Evolutionary conservation across 768 basidiomycete genomes (phyloP), one percentile per base, ranked within the genome.

Genomic region (Boletus rubropictus): DNA sequence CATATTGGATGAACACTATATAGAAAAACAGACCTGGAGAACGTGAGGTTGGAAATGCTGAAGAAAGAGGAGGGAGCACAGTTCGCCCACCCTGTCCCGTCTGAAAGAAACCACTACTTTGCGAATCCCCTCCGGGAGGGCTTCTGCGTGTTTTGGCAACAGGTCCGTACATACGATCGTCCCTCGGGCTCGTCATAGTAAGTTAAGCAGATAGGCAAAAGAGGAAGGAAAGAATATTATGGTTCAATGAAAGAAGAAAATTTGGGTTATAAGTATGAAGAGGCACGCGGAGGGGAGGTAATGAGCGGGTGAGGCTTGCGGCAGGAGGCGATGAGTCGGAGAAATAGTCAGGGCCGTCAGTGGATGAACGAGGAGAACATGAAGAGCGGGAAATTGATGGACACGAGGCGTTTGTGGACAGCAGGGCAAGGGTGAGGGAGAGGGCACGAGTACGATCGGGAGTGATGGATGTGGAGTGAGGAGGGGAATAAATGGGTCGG

Each of bases 21-120:
- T 70, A 75, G 71, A 69, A 69, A 69, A 76, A 86, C 85, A 78
- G 81, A 87, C 85, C 85, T 87, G 85, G 79, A 84, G 82, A 84
- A 81, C 76, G 84, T 84, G 81, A 86, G 82, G 80, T 81, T 84
- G 84, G 84, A 83, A 85, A 84, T 62, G 80, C 79, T 71, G 82
- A 76, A 80, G 80, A 78, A 78, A 87, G 74, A 81, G 85, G 81
- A 82, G 85, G 86, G 69, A 86, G 81, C 75, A 85, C 78, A 76
- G 82, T 80, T 81, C 85, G 82, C 85, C 84, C 84, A 87, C 86
- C 85, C 81, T 86, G 85, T 76, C 82, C 80, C 71, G 79, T 76
- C 72, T 78, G 78, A 74, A 84, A 80, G 76, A 82, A 83, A 72
- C 67, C 73, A 69, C 74, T 73, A 66, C 67, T 72, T 71, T 81